Base-by-base conservation (phyloP, 768 basidiomycete genomes). In the Tylopilus sp. region DNA sequence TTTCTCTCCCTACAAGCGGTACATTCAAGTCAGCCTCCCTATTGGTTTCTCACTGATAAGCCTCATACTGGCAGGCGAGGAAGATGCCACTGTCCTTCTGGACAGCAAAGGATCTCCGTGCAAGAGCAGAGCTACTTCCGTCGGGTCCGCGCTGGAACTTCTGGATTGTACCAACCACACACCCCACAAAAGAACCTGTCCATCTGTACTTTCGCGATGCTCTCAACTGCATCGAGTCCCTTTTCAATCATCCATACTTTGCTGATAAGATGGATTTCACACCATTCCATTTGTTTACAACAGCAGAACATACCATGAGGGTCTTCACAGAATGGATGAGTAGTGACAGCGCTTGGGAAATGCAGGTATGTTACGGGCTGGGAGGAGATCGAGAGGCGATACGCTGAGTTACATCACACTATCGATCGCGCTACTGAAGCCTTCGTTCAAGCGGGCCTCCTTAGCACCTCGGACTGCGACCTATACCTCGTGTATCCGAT, bases 181-280 rank as follows among this genome's bases (percentile, higher is more conserved):
- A 44, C 3, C 2, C 9, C 6, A 51, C 24, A 6, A 51, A 51
- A 8, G 1, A 28, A 28, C 33, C 33, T 1, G 24, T 51, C 11
- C 17, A 19, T 9, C 31, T 51, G 8, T 51, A 51, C 24, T 51
- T 26, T 26, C 26, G 14, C 10, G 42, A 51, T 3, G 4, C 33
- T 12, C n/a, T 44, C 5, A 10, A 51, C 7, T 44, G 42, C 14
- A 4, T 51, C 5, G 19, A 51, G 5, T 19, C 12, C 10, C 17
- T 51, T 19, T 61, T 51, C 10, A 51, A 22, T 19, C n/a, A 51
- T 7, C 42, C 50, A 3, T 36, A 13, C 22, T 51, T 51, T 12
- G 8, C 16, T 6, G 50, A n/a, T 8, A 28, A 33, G 25, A 42
- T 42, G 41, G 41, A 42, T n/a, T 42, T 26, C 2, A 7, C 3